Base-by-base conservation (phyloP, 352 stramenopile species). In the Peronospora destructor region DNA sequence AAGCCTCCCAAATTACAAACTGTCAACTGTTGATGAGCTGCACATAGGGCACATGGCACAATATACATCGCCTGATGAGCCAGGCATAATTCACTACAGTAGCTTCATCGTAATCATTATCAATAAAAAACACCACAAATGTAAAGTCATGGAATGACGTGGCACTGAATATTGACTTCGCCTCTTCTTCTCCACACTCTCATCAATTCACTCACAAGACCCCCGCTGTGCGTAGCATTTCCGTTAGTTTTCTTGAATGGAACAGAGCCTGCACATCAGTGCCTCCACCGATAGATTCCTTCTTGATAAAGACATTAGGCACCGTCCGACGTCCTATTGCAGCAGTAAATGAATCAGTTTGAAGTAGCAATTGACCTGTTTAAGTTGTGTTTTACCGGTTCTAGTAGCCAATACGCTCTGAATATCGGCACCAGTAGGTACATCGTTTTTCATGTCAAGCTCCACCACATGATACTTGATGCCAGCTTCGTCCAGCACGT, bases 291-390 rank as follows among this genome's bases (percentile, higher is more conserved):
- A 98, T 76, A 34, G 90, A 91, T 36, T 92, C 68, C 51, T 91
- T 91, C 48, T 90, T 90, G 37, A 99, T 79, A 68, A 98, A 99
- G 17, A 99, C 91, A 61, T 98, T 98, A 2, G 96, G 95, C 35
- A 98, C 94, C 4, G 90, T 98, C 40, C 77, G 71, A 43, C 96
- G 88, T 45, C 89, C 91, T 68, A 74, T 84, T 10, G 7, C n/a
- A 34, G 6, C 16, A 33, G 28, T 3, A 40, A 29, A 12, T 28
- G 5, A 5, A 30, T 36, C 14, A 44, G n/a, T 19, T 21, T 34
- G 7, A 49, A 7, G 26, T 14, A 43, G 25, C 36, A 43, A 29
- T 17, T 11, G 3, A 19, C 25, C 21, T 11, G 12, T 41, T 39
- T 17, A 49, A 35, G 7, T 33, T 26, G 7, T 54, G 30, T 13